Percentiles rank a stretch among this genome's conserved stretches.
phyloP scores from a whole-genome alignment of 1,284 basidiomycete genomes.

The Heterobasidion annosum region DNA sequence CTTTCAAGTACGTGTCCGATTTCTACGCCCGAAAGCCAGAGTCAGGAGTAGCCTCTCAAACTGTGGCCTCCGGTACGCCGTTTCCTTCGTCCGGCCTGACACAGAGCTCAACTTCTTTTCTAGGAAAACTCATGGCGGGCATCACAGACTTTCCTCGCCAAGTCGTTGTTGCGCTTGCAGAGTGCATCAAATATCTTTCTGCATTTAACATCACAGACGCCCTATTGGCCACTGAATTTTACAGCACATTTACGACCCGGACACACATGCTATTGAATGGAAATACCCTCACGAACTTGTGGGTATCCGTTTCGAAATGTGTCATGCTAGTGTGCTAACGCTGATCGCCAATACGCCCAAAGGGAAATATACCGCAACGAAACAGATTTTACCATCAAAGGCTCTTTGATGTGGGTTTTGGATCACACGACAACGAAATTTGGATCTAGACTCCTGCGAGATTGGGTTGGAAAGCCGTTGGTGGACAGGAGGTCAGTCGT shows the following conservation, averaged over 20 bases:
- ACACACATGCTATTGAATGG: conserved; percentile 86
- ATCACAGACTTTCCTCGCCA: conserved; percentile 66
- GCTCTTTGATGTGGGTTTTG: conserved; percentile 81
- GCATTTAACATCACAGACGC: conserved; percentile 72
- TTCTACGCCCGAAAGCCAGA: conserved; percentile 61
- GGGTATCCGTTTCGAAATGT: conserved; percentile 12
- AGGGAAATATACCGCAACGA: conserved; percentile 88
- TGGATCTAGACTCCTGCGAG: conserved; percentile 76
- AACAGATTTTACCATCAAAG: conserved; percentile 67
- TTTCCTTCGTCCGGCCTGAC: no score
- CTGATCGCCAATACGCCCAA: conserved; percentile 7
- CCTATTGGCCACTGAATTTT: conserved; percentile 69
- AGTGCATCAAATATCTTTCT: conserved; percentile 70
- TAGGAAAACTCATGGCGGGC: conserved; percentile 44
- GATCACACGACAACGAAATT: conserved; percentile 86
- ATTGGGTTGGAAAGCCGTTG: conserved; percentile 85
- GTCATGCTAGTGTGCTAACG: background rate
- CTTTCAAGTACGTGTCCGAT: conserved; percentile 62
- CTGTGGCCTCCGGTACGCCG: conserved; percentile 35
- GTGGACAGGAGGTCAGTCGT: conserved; percentile 57
- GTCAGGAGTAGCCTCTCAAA: conserved; percentile 30
- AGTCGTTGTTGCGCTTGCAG: conserved; percentile 70
- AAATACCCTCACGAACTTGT: conserved; percentile 83
- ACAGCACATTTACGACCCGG: conserved; percentile 69
- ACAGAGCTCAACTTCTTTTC: background rate